Evolutionary conservation across 2,329 filamentous ascomycete species (phyloP).

Genomic region (Ophiostoma piceae): DNA sequence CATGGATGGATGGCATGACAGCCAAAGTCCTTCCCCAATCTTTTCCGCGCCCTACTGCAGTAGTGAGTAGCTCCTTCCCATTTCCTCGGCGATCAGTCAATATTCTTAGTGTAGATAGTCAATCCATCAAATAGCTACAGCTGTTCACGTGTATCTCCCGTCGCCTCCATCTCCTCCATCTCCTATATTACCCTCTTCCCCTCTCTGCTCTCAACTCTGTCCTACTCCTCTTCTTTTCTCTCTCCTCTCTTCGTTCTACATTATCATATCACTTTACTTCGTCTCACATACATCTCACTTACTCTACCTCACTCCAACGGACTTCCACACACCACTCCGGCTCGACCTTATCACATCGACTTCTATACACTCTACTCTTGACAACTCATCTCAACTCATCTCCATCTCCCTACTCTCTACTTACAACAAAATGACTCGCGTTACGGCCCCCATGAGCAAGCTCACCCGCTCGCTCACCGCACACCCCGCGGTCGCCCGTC

Average conservation of each 20-base stretch:
- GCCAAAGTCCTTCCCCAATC: background rate
- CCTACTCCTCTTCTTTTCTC: background rate
- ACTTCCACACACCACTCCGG: background rate
- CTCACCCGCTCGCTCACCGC: conserved; percentile 44
- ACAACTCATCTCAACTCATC: background rate
- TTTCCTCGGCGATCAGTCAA: conserved; percentile 18
- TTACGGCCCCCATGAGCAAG: conserved; percentile 47
- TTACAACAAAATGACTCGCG: conserved; percentile 42
- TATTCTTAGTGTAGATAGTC: background rate
- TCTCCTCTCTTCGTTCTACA: background rate
- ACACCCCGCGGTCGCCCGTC: conserved; percentile 37
- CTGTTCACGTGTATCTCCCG: conserved; percentile 1
- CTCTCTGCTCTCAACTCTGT: background rate
- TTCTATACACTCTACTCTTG: background rate
- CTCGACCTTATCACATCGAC: background rate
- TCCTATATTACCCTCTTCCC: conserved; percentile 6
- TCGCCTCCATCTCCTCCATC: background rate
- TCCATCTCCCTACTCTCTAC: background rate
- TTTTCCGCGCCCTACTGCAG: background rate
- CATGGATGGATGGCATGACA: too few relatives aligned
- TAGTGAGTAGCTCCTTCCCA: background rate
- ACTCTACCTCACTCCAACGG: background rate
- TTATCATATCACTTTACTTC: background rate
- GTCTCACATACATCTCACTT: background rate
- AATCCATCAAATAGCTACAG: background rate